Evolutionary conservation across 352 stramenopile genomes (phyloP).

Genomic region (Chrysophaeum taylorii): DNA sequence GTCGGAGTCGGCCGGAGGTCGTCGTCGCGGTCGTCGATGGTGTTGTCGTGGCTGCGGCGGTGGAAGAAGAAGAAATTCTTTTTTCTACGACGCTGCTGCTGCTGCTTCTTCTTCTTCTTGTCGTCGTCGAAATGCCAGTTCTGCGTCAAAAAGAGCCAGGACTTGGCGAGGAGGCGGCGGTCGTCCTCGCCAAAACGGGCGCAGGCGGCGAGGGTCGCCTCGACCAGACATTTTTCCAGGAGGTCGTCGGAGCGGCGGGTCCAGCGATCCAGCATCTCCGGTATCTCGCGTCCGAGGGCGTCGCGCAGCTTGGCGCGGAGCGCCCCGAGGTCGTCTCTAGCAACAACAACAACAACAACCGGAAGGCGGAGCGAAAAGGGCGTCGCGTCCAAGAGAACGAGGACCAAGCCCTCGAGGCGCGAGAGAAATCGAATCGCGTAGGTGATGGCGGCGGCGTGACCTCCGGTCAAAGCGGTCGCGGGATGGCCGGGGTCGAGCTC

Average conservation of each 20-base stretch:
- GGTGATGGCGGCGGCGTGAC: slow-evolving; percentile 60
- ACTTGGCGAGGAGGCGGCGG: no score
- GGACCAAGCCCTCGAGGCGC: slow-evolving; percentile 70
- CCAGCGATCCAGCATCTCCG: slow-evolving; percentile 46
- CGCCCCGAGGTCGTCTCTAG: not conserved
- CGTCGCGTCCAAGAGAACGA: slow-evolving; percentile 45
- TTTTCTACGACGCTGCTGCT: no score
- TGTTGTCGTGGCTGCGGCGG: no score
- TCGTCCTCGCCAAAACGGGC: no score
- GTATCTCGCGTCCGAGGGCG: slow-evolving; percentile 29
- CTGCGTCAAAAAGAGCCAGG: not conserved
- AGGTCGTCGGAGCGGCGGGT: slow-evolving; percentile 13
- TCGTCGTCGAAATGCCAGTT: slow-evolving; percentile 1
- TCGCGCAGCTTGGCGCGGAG: slow-evolving; percentile 13
- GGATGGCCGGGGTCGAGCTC: slow-evolving; percentile 73
- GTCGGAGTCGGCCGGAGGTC: no score
- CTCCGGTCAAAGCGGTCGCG: slow-evolving; percentile 35
- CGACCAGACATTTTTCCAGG: no score
- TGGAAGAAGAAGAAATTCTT: no score
- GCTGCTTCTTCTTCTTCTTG: no score
- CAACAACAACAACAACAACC: not conserved
- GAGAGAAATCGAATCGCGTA: slow-evolving; percentile 67
- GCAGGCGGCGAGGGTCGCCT: no score
- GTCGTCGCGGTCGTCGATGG: no score
- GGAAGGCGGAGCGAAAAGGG: not conserved